These are phyloP conservation scores for Cinchona pubescens DNA, from an alignment of 257 asterid genomes.

Conservation along the genomic window DNA sequence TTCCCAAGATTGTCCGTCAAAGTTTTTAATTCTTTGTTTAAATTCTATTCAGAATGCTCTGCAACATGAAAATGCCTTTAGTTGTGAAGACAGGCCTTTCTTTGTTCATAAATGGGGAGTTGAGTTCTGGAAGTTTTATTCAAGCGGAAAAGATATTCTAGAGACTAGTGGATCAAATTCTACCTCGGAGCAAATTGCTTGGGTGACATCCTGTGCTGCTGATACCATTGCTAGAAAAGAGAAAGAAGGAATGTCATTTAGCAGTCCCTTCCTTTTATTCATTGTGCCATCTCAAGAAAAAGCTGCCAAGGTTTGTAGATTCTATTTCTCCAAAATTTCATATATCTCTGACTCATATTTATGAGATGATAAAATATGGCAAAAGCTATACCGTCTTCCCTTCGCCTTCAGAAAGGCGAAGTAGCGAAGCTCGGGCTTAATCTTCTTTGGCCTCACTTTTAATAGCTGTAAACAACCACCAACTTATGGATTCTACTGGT, in stretches of 20 bases:
- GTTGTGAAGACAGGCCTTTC: conserved; percentile 38
- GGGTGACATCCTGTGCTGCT: conserved; percentile 84
- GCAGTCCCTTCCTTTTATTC: conserved; percentile 66
- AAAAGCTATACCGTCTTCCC: no score
- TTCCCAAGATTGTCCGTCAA: conserved; percentile 53
- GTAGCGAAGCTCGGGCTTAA: no score
- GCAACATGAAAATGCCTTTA: conserved; percentile 32
- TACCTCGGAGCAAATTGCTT: conserved; percentile 62
- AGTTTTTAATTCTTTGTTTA: conserved; percentile 62
- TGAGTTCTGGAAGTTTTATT: conserved; percentile 69
- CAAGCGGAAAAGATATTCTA: conserved; percentile 57
- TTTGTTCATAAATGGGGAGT: conserved; percentile 69
- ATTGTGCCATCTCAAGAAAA: conserved; percentile 80
- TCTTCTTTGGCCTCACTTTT: conserved; percentile 2
- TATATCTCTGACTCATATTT: no score
- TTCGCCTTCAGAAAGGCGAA: no score
- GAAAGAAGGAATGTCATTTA: conserved; percentile 57
- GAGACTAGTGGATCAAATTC: conserved; percentile 57
- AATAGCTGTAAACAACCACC: not conserved
- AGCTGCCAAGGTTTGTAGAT: conserved; percentile 59
- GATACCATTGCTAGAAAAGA: conserved; percentile 70
- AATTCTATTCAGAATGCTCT: conserved; percentile 53
- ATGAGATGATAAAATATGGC: no score
- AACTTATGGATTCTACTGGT: not conserved
- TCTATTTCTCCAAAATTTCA: conserved; percentile 5